These are phyloP conservation scores for Gastrolobium villosum DNA, from an alignment of 306 rosid genomes.

Conservation along the genomic window DNA sequence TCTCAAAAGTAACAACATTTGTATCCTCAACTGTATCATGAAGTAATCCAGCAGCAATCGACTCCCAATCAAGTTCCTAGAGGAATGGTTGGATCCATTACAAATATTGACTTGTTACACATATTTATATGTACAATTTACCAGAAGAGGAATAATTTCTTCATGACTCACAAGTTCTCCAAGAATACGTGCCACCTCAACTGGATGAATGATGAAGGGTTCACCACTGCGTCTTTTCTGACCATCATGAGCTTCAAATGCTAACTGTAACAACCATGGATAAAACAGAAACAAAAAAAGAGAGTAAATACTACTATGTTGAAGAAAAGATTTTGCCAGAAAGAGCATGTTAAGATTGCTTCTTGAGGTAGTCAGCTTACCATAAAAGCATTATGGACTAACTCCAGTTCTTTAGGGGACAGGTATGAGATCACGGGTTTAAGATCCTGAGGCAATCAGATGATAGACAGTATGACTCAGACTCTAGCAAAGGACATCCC, in stretches of 20 bases:
- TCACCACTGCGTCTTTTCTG: conserved; percentile 99
- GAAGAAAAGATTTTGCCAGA: conserved; percentile 44
- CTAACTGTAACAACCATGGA: conserved; percentile 68
- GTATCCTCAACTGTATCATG: conserved; percentile 99
- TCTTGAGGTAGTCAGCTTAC: conserved; percentile 60
- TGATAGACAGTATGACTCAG: conserved; percentile 46
- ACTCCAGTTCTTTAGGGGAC: conserved; percentile 78
- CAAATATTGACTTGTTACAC: conserved; percentile 41
- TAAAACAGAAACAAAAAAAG: conserved; percentile 21
- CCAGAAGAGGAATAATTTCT: conserved; percentile 28
- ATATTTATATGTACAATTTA: conserved; percentile 14
- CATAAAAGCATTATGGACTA: conserved; percentile 88
- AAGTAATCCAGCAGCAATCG: conserved; percentile 95
- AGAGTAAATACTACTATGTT: conserved; percentile 29
- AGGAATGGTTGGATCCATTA: conserved; percentile 39
- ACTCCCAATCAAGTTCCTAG: conserved; percentile 99
- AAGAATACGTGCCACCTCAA: conserved; percentile 98
- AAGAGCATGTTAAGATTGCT: conserved; percentile 43
- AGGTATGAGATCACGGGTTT: conserved; percentile 84
- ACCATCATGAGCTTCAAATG: conserved; percentile 97
- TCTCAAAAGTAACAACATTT: conserved; percentile 86
- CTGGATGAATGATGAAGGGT: conserved; percentile 99
- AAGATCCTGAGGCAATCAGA: conserved; percentile 80
- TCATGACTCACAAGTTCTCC: conserved; percentile 88
- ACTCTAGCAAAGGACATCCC: conserved; percentile 35